Percentiles rank a stretch among this genome's conserved stretches.
These are phyloP conservation scores for Cantharellus cinnabarinus DNA, from an alignment of 768 basidiomycete genomes.

Conservation along the genomic window DNA sequence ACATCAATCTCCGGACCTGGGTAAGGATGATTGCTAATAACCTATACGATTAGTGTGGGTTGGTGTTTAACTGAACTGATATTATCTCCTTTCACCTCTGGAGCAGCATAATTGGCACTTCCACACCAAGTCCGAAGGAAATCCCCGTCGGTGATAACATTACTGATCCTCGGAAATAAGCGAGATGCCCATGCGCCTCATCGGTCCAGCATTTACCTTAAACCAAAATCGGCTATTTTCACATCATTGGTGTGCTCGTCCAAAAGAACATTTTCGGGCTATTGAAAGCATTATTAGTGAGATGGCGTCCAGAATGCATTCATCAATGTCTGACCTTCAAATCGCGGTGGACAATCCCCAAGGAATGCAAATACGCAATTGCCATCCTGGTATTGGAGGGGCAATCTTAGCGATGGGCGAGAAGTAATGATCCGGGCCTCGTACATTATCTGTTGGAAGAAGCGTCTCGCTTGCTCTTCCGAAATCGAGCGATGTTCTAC, in stretches of 20 bases:
- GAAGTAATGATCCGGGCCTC: conserved; percentile 14
- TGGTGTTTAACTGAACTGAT: too few species aligned
- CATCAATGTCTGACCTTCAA: conserved; percentile 29
- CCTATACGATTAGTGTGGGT: conserved; percentile 14
- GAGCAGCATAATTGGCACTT: conserved; percentile 95
- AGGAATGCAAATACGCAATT: conserved; percentile 87
- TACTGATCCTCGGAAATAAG: conserved; percentile 15
- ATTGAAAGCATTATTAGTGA: neutral
- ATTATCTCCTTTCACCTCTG: conserved; percentile 27
- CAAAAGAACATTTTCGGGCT: conserved; percentile 71
- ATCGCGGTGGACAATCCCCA: conserved; percentile 96
- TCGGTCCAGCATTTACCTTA: neutral
- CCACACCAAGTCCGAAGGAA: conserved; percentile 96
- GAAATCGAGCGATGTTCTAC: conserved; percentile 82
- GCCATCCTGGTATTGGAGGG: conserved; percentile 28
- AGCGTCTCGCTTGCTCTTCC: conserved; percentile 54
- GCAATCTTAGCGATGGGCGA: neutral
- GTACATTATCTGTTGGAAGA: conserved; percentile 97
- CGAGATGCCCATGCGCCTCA: neutral
- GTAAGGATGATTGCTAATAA: conserved; percentile 85
- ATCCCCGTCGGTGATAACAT: conserved; percentile 50
- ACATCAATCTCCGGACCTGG: conserved; percentile 97
- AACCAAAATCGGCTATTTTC: conserved; percentile 94
- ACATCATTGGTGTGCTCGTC: conserved; percentile 27
- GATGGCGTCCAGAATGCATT: neutral